Evolutionary conservation across 2,329 filamentous ascomycete species (phyloP), one percentile per base, ranked within the genome.

Genomic region (Gaeumannomyces sp.): DNA sequence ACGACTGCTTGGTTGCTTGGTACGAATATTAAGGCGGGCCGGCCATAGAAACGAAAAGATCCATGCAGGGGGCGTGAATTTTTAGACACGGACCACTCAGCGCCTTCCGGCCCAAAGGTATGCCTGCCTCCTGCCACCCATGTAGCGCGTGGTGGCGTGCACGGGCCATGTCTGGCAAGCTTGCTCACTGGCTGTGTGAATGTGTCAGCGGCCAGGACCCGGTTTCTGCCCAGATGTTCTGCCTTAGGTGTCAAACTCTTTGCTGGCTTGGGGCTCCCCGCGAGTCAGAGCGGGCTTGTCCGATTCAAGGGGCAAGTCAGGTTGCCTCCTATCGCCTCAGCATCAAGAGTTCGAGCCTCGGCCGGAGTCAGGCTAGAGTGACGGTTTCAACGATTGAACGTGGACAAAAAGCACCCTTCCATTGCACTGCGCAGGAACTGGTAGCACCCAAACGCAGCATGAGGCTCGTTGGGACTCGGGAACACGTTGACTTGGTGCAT

Each of bases 21-120:
- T n/a, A 11, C 45, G 45, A 53, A 53, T 53, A 53, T 8, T 53
- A 53, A 53, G 22, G n/a, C 19, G 45, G n/a, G 45, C 16, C 38
- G 29, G 19, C 38, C 60, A 29, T 62, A 35, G 61, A 62, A 56
- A 53, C 31, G 13, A 38, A 62, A 22, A 62, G 61, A 53, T 25
- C 16, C 45, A 25, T 53, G 19, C 61, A 56, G 38, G 61, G 60
- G 61, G 61, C 53, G 45, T 53, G 45, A 53, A 53, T 16, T 45
- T n/a, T 53, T 53, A 25, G 45, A 22, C 45, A 53, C 45, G 25
- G 45, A 53, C 45, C 45, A 53, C 22, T 53, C 22, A 53, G 45
- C 45, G 45, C 45, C 45, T 53, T 53, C 10, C 45, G 22, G 22
- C 45, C 45, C 45, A 53, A 50, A 25, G 45, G 22, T 53, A 6